Base-by-base conservation (phyloP, 345 rosid genomes). In the Salix purpurea region DNA sequence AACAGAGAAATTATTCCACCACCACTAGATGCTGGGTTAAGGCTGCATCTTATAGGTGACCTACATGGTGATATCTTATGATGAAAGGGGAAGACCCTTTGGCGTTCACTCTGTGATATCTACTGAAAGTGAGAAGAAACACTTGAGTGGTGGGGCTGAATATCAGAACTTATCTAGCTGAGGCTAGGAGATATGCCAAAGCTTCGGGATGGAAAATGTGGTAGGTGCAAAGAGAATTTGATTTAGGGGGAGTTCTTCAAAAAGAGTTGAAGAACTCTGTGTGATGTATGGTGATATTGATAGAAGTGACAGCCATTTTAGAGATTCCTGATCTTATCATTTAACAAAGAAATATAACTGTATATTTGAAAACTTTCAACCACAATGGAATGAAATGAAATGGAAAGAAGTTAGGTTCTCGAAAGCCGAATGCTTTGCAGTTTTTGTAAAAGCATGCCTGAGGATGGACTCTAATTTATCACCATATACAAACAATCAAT, bases 41-140 rank as follows among this genome's bases (percentile, higher is more conserved):
- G 74, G 85, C 85, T 87, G 85, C 83, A 78, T 74, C 73, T 72
- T 15, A 75, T 73, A 82, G 84, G 89, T 77, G 84, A 82, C 77
- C 71, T 78, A 76, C 83, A 65, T 70, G 68, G 85, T 84, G 87
- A 80, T 74, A 80, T 81, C 74, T 78, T 48, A 77, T 72, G 82
- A 60, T 44, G 70, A 64, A n/a, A 52, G 68, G 16, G 68, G 69
- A 24, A 46, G 74, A 80, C 42, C 73, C 78, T 77, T 80, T 67
- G 78, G 79, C 80, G 74, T 81, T 67, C 50, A 54, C 26, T 28
- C 76, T 67, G 64, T 10, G 46, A 37, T 40, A 42, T 37, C 54
- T 9, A 56, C 69, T 58, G 23, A 21, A 21, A 30, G 67, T 14
- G 40, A 69, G 78, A 77, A 77, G 37, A 36, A 36, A 74, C 69